These are phyloP conservation scores for Plasmodium knowlesi DNA, from an alignment of 169 alveolate genomes.

Conservation along the genomic window DNA sequence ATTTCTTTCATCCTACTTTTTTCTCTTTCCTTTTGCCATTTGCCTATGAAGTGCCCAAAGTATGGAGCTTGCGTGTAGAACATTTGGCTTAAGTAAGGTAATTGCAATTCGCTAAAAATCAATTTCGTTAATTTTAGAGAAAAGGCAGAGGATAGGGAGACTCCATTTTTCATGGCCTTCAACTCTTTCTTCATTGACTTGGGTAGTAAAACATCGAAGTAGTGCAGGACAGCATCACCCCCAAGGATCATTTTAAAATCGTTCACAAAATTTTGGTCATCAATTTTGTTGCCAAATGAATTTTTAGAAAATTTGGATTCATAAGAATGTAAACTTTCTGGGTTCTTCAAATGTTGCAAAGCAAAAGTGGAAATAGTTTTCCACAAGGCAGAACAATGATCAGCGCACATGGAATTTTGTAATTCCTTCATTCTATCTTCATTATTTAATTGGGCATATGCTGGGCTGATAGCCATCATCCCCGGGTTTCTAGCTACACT, in stretches of 20 bases:
- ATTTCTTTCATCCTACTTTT: constrained; percentile 77
- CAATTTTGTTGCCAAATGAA: constrained; percentile 78
- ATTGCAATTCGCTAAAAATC: constrained; percentile 78
- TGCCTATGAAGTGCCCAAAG: constrained; percentile 83
- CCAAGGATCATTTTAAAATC: constrained; percentile 81
- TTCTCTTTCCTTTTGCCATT: constrained; percentile 83
- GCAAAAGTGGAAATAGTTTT: constrained; percentile 81
- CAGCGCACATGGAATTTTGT: constrained; percentile 86
- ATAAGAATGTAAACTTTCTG: constrained; percentile 82
- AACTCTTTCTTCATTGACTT: constrained; percentile 83
- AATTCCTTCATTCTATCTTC: constrained; percentile 82
- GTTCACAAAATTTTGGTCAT: constrained; percentile 81
- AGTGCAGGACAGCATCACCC: constrained; percentile 84
- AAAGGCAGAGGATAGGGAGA: constrained; percentile 82
- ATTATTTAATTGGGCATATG: constrained; percentile 76
- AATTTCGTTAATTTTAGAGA: constrained; percentile 80
- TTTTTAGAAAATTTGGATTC: constrained; percentile 79
- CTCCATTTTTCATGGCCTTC: constrained; percentile 84
- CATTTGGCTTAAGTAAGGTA: constrained; percentile 79
- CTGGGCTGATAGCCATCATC: constrained; percentile 78
- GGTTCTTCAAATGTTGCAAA: constrained; percentile 82
- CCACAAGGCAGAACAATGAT: constrained; percentile 86
- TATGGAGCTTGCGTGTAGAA: constrained; percentile 86
- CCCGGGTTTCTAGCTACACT: constrained; percentile 77
- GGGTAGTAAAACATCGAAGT: constrained; percentile 82